Conservation (phyloP, 1,139 yeast species). For the Geotrichum reessii region DNA sequence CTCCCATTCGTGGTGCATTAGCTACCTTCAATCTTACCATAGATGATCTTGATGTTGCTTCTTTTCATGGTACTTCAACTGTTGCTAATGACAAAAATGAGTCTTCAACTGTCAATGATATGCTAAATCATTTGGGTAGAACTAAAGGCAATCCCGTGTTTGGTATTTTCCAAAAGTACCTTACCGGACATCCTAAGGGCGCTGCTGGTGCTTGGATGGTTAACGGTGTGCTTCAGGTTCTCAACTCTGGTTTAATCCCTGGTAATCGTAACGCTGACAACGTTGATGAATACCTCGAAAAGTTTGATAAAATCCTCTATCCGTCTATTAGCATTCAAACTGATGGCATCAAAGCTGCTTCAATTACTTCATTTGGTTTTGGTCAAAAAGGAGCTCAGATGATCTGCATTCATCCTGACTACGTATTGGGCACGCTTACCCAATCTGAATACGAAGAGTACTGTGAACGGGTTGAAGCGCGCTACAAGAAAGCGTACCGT, state of each 20-base stretch:
- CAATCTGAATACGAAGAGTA: constrained; percentile 63
- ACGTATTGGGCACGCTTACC: constrained; percentile 77
- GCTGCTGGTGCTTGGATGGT: constrained; percentile 99
- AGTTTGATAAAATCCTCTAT: constrained; percentile 81
- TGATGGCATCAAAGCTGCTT: constrained; percentile 94
- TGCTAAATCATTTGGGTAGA: constrained; percentile 95
- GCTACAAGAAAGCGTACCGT: constrained; percentile 88
- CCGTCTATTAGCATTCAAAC: constrained; percentile 93
- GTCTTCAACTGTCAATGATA: constrained; percentile 78
- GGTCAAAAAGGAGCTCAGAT: constrained; percentile 99
- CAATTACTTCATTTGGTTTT: constrained; percentile 94
- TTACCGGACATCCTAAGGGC: constrained; percentile 99
- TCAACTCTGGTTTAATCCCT: constrained; percentile 90
- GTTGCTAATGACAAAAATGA: constrained; percentile 98
- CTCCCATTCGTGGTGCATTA: constrained; percentile 94
- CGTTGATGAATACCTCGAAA: constrained; percentile 66
- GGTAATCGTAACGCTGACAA: constrained; percentile 98
- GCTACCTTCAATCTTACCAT: constrained; percentile 88
- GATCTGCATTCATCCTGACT: constrained; percentile 84
- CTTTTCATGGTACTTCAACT: constrained; percentile 98
- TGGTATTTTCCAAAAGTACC: constrained; percentile 97
- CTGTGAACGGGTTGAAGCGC: constrained; percentile 60
- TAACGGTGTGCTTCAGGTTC: constrained; percentile 93
- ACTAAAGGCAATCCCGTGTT: constrained; percentile 94
- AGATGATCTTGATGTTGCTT: constrained; percentile 93